Evolutionary conservation across 805 yeast species (phyloP), one percentile per base, ranked within the genome.

Genomic region (Tanozyma kutaoensis): DNA sequence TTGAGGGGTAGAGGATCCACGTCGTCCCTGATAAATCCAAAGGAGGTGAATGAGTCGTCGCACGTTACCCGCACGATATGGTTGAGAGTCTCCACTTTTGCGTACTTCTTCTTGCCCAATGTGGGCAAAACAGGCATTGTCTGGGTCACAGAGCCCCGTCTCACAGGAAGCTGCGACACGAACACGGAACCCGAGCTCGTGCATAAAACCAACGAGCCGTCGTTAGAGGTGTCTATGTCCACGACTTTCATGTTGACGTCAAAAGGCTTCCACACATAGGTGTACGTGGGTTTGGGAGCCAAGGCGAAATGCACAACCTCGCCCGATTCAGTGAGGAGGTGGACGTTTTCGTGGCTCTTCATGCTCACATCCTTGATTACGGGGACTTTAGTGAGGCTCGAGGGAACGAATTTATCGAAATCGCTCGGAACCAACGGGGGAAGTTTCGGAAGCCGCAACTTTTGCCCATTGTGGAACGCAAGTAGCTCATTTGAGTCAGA

Each of bases 111-210:
- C 35, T 48, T 52, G 6, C 37, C 42, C 35, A 38, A 29, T 2
- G 19, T 9, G 4, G 34, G 28, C 9, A 18, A 20, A 7, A 27
- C 19, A 22, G 39, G 54, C 18, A 37, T 46, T 25, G 43, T 53
- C 40, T 35, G 55, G 43, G 33, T 20, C 36, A 50, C 37, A 2
- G 64, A 55, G 14, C 42, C 52, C 25, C 48, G 43, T 14, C 62
- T 28, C 26, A 38, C 44, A 4, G 25, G n/a, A 11, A n/a, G n/a
- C n/a, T n/a, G n/a, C n/a, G n/a, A 64, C 36, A 58, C 55, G 37
- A 67, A 82, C 0, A 69, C 80, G 14, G 76, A 65, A 0, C 95
- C 95, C 26, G 72, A 71, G 13, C 57, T 47, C 0, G 91, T 76
- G 35, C 78, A 68, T 1, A 86, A 45, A 1, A 85, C 55, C 2